Evolutionary conservation across 257 asterid genomes (phyloP).

Genomic region (Salvia rosmarinus): DNA sequence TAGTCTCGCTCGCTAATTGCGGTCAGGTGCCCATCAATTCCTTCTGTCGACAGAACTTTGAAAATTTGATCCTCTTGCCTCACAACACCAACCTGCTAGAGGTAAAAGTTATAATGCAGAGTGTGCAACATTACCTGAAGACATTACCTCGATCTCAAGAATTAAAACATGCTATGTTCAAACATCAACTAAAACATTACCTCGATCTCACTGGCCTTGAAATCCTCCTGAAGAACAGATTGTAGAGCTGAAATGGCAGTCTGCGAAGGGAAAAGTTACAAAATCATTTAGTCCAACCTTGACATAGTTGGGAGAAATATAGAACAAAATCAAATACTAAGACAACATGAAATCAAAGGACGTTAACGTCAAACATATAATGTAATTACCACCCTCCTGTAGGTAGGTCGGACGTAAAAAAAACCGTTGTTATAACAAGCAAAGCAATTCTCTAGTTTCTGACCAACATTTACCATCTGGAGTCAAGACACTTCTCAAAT

Average conservation of each 20-base stretch:
- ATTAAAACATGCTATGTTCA: neutral
- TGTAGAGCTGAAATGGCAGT: constrained; percentile 94
- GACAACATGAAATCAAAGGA: neutral
- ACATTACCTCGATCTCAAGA: neutral
- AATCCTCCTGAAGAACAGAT: constrained; percentile 96
- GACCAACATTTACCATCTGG: neutral
- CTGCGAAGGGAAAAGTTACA: constrained; percentile 43
- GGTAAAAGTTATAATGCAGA: neutral
- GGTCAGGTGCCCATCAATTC: constrained; percentile 91
- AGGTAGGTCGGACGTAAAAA: neutral
- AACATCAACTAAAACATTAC: constrained; percentile 41
- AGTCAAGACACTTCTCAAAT: neutral
- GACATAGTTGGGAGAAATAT: no score
- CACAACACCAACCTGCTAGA: no score
- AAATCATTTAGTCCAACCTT: constrained; percentile 26
- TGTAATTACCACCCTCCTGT: neutral
- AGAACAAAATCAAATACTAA: no score
- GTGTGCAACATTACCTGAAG: no score
- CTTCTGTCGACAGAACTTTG: constrained; percentile 82
- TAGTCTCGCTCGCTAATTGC: constrained; percentile 97
- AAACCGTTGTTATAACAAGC: neutral
- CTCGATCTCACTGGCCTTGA: constrained; percentile 98
- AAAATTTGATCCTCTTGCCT: constrained; percentile 69
- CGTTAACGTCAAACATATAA: no score
- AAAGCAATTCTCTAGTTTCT: neutral